Base-by-base conservation (phyloP, 495 filamentous ascomycete species). In the Neurospora africana region DNA sequence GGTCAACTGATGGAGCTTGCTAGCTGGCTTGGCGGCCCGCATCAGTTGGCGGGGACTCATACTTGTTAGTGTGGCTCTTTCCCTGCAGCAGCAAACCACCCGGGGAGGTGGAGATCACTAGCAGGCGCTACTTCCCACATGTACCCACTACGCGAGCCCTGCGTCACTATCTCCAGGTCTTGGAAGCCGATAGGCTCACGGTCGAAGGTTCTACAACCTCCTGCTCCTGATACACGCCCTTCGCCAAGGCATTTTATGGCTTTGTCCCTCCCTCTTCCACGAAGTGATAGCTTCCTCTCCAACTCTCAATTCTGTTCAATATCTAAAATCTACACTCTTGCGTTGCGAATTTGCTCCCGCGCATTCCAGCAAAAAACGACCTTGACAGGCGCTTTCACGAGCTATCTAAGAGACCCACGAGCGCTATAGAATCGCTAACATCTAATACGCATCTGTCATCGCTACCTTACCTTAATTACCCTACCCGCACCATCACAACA, bases 171-270 rank as follows among this genome's bases (percentile, higher is more conserved):
- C 37, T 70, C 65, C 43, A 27, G 68, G 68, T 73, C 72, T 36
- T 36, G 70, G 70, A 75, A 74, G 53, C 72, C 72, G 73, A 80
- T 80, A 79, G 77, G 78, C 72, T 73, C 58, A 27, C 73, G 72
- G 53, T 79, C 78, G 78, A 80, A 80, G 47, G 72, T 80, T 80
- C 78, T 79, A 80, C 77, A 78, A 74, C 47, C 76, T 73, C 43
- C 68, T 68, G 33, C 35, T 33, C 70, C 36, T 41, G 70, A 43
- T 65, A 47, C 76, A 69, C 77, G 53, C 72, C 72, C 40, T 61
- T 70, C 71, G 72, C 75, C 70, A 77, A 78, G 76, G 72, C 70
- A 69, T 47, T 69, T 69, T 70, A 61, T n/a, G 68, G 39, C 72
- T 70, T 77, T 72, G 65, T 70, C 39, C 38, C 38, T 70, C 47